Percentiles rank a stretch among this genome's conserved stretches.
phyloP scores from a whole-genome alignment of 768 basidiomycete species.

The Inosperma sp. region DNA sequence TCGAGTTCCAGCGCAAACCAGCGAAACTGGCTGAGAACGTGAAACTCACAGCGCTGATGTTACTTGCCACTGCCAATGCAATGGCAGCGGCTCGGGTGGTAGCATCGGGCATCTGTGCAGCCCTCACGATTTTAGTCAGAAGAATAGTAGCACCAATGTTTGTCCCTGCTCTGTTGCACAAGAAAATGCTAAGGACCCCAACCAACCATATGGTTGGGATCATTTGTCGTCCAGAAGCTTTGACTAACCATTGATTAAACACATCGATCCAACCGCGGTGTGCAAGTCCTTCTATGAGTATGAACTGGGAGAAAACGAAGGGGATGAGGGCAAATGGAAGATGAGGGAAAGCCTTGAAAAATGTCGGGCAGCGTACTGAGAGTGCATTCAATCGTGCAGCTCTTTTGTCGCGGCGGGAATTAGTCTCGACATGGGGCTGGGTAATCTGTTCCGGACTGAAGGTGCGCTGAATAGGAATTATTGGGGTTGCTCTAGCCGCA shows the following conservation, averaged over 20 bases:
- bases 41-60: constrained; percentile 87
- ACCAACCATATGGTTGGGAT: constrained; percentile 59
- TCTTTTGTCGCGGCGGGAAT: constrained; percentile 19
- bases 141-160: constrained; percentile 92
- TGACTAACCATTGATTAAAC: constrained; percentile 65
- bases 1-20: constrained; percentile 77
- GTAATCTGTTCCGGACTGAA: too few relatives aligned
- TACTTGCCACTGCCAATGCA: constrained; percentile 79
- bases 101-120: constrained; percentile 32
- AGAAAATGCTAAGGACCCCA: constrained; percentile 64
- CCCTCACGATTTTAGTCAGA: constrained; percentile 70
- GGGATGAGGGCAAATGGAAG: constrained; percentile 81
- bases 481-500: too few relatives aligned
- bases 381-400: constrained; percentile 13
- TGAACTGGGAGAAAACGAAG: constrained; percentile 93
- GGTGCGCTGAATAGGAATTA: too few relatives aligned
- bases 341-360: constrained; percentile 57
- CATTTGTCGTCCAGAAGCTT: constrained; percentile 39
- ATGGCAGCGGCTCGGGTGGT: constrained; percentile 54
- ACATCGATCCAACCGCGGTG: constrained; percentile 85
- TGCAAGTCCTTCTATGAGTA: constrained; percentile 81
- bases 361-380: constrained; percentile 58
- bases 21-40: constrained; percentile 87
- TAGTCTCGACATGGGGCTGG: too few relatives aligned
- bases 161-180: constrained; percentile 84